Percentiles rank a stretch among this genome's conserved stretches.
Evolutionary conservation across 108 stramenopile genomes (phyloP).

Genomic region (Cyclotella kingstonii): DNA sequence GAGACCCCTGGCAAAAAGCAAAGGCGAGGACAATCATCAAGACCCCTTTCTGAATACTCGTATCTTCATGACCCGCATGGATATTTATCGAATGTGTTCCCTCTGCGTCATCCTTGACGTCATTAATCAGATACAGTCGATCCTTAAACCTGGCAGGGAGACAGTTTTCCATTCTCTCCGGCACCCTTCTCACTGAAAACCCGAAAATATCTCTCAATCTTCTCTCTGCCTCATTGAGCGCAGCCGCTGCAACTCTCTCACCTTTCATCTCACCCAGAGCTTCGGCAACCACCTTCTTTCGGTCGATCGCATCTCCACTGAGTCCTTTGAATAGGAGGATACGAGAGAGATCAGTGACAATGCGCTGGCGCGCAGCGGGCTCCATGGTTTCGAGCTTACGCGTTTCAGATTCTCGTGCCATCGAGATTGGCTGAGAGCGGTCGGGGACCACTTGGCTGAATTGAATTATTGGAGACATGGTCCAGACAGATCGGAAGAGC

Average conservation of each 20-base stretch:
- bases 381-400: conserved; percentile 55
- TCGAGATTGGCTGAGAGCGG: conserved; percentile 54
- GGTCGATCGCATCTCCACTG: conserved; percentile 73
- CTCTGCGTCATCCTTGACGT: conserved; percentile 46
- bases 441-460: conserved; percentile 70
- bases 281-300: conserved; percentile 62
- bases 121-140: conserved; percentile 72
- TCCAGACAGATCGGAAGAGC: too few relatives aligned
- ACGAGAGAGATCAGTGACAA: conserved; percentile 53
- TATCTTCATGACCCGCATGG: conserved; percentile 52
- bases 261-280: conserved; percentile 49
- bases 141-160: conserved; percentile 64
- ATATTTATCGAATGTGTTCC: conserved; percentile 66
- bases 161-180: conserved; percentile 54
- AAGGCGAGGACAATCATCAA: conserved; percentile 72
- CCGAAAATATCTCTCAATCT: conserved; percentile 76
- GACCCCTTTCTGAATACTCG: conserved; percentile 66
- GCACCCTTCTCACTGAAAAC: conserved; percentile 57
- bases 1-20: conserved; percentile 78
- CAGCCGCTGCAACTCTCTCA: conserved; percentile 47
- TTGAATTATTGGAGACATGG: too few relatives aligned
- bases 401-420: conserved; percentile 45
- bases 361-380: conserved; percentile 51
- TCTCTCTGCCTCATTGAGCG: conserved; percentile 54
- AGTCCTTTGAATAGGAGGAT: conserved; percentile 76